These are phyloP conservation scores for Pseudocercospora ulei DNA, from an alignment of 2,329 filamentous ascomycete species.

Conservation along the genomic window DNA sequence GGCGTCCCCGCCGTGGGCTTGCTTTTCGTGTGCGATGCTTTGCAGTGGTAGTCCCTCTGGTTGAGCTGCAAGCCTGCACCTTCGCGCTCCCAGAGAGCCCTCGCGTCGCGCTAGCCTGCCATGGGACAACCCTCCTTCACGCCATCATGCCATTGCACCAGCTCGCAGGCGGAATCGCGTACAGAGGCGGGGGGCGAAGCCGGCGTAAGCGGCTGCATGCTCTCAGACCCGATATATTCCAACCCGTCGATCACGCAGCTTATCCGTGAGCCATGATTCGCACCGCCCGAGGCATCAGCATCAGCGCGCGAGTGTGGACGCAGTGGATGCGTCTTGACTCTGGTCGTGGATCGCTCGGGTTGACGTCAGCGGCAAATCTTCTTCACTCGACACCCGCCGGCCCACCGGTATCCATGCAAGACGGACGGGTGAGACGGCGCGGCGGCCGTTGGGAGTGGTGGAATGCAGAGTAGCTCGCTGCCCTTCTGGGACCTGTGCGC, in stretches of 20 bases:
- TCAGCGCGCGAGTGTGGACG: too few relatives aligned
- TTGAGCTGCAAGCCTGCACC: constrained; percentile 13
- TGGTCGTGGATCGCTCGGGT: too few relatives aligned
- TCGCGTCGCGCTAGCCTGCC: constrained; percentile 9
- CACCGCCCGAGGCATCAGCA: too few relatives aligned
- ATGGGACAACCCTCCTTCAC: constrained; percentile 9
- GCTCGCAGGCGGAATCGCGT: constrained; percentile 5
- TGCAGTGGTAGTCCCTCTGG: constrained; percentile 17
- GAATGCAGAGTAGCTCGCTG: too few relatives aligned
- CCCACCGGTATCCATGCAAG: too few relatives aligned
- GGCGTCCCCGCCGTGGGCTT: constrained; percentile 14
- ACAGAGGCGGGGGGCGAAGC: not conserved
- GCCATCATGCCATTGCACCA: constrained; percentile 6
- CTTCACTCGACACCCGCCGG: too few relatives aligned
- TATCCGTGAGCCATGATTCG: too few relatives aligned
- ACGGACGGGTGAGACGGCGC: too few relatives aligned
- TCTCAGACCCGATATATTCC: constrained; percentile 11
- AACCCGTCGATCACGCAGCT: constrained; percentile 17
- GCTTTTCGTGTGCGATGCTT: constrained; percentile 18
- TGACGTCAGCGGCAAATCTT: too few relatives aligned
- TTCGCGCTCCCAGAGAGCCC: constrained; percentile 13
- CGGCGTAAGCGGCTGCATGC: constrained; percentile 7
- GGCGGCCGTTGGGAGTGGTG: too few relatives aligned
- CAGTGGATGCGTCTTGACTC: too few relatives aligned
- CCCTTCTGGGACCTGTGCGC: too few relatives aligned